Evolutionary conservation across 176 grass and related monocot species (phyloP).

Genomic region (Oryza officinalis): DNA sequence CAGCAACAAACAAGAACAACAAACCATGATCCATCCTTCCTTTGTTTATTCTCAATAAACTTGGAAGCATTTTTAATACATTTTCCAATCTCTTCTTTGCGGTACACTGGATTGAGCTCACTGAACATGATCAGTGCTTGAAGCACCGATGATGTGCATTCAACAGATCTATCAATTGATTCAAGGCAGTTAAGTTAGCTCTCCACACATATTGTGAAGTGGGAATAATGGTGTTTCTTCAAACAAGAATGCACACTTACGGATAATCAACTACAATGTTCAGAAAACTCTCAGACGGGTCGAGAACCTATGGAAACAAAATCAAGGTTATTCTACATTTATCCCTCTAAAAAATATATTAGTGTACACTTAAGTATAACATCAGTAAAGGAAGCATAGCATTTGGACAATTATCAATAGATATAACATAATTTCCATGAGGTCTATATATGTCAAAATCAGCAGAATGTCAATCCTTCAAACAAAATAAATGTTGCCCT

Average conservation of each 20-base stretch:
- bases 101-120: slow-evolving; percentile 46
- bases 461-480: background rate
- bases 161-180: slow-evolving; percentile 45
- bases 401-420: background rate
- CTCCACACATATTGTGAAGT: background rate
- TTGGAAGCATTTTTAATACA: slow-evolving; percentile 41
- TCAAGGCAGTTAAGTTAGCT: background rate
- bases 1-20: background rate
- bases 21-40: slow-evolving; percentile 61
- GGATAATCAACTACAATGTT: slow-evolving; percentile 49
- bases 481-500: background rate
- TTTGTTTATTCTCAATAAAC: slow-evolving; percentile 58
- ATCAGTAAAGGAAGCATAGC: background rate
- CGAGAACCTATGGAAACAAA: slow-evolving; percentile 38
- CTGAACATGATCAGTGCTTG: slow-evolving; percentile 45
- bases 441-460: background rate
- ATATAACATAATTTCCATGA: background rate
- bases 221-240: background rate
- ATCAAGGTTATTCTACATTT: background rate
- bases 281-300: slow-evolving; percentile 42
- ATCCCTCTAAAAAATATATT: too few relatives aligned
- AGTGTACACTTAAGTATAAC: too few relatives aligned
- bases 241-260: slow-evolving; percentile 11
- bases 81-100: slow-evolving; percentile 45
- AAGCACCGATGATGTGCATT: slow-evolving; percentile 62